phyloP scores from a whole-genome alignment of 139 green algal species.

The Microglena sp. region DNA sequence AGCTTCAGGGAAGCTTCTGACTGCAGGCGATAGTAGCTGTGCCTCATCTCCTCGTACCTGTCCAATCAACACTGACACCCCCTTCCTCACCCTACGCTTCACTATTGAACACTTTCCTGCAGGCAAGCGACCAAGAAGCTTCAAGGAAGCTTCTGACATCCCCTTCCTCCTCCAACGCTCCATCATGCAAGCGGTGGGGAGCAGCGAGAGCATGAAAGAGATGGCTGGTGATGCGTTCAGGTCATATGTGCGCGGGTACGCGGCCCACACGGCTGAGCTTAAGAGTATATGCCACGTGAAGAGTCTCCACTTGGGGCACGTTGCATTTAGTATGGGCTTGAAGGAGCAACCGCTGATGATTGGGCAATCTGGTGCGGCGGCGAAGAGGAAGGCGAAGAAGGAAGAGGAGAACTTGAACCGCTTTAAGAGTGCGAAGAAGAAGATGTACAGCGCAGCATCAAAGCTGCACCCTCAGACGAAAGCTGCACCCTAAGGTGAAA shows the following conservation, averaged over 20 bases:
- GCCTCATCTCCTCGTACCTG: no score
- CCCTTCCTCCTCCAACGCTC: no score
- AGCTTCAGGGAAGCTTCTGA: no score
- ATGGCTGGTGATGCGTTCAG: constrained; percentile 74
- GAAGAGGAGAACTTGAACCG: neutral
- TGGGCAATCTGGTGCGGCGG: constrained; percentile 24
- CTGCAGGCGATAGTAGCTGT: no score
- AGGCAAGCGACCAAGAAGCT: no score
- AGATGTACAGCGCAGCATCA: no score
- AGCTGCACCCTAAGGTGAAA: no score
- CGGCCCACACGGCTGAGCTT: constrained; percentile 46
- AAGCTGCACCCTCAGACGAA: no score
- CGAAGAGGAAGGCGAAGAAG: constrained; percentile 40
- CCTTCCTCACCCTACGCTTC: no score
- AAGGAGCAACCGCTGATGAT: constrained; percentile 44
- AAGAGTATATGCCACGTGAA: constrained; percentile 60
- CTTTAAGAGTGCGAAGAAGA: neutral
- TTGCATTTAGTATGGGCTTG: constrained; percentile 79
- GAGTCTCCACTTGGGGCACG: constrained; percentile 86
- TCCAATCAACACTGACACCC: no score
- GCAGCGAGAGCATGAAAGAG: constrained; percentile 23
- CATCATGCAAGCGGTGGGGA: constrained; percentile 32
- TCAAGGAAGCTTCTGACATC: no score
- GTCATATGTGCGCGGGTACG: constrained; percentile 77
- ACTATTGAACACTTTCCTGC: no score